phyloP scores from a whole-genome alignment of 2,329 filamentous ascomycete species.

The Tolypocladium sp. region DNA sequence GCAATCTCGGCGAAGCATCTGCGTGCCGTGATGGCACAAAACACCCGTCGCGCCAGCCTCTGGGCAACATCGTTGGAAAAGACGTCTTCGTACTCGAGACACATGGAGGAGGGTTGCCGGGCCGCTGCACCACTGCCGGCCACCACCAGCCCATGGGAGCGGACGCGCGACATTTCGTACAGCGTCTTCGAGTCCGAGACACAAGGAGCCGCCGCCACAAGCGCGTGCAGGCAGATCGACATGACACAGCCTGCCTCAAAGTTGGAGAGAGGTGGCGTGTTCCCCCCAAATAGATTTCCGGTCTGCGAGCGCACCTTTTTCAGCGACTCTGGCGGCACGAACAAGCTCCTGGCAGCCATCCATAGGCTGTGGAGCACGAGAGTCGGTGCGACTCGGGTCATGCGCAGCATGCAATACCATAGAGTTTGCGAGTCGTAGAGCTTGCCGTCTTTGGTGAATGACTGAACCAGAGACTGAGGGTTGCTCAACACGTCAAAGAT shows the following conservation, averaged over 20 bases:
- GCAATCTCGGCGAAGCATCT: slow-evolving; percentile 39
- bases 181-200: slow-evolving; percentile 37
- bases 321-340: slow-evolving; percentile 40
- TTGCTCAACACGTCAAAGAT: slow-evolving; percentile 55
- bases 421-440: slow-evolving; percentile 51
- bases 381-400: slow-evolving; percentile 47
- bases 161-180: slow-evolving; percentile 51
- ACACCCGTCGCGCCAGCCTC: slow-evolving; percentile 47
- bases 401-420: slow-evolving; percentile 53
- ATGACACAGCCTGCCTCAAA: slow-evolving; percentile 42
- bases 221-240: slow-evolving; percentile 53
- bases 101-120: slow-evolving; percentile 38
- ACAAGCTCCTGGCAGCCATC: slow-evolving; percentile 49
- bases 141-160: slow-evolving; percentile 43
- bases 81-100: slow-evolving; percentile 52
- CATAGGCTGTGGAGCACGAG: slow-evolving; percentile 57
- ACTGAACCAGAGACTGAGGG: slow-evolving; percentile 42
- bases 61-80: slow-evolving; percentile 53
- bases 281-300: slow-evolving; percentile 2
- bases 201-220: slow-evolving; percentile 48
- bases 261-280: slow-evolving; percentile 22
- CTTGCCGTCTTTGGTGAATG: slow-evolving; percentile 44
- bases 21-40: slow-evolving; percentile 45
- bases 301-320: slow-evolving; percentile 26
- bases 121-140: slow-evolving; percentile 35